Evolutionary conservation across 495 filamentous ascomycete genomes (phyloP).

Genomic region (Hypomontagnella monticulosa): DNA sequence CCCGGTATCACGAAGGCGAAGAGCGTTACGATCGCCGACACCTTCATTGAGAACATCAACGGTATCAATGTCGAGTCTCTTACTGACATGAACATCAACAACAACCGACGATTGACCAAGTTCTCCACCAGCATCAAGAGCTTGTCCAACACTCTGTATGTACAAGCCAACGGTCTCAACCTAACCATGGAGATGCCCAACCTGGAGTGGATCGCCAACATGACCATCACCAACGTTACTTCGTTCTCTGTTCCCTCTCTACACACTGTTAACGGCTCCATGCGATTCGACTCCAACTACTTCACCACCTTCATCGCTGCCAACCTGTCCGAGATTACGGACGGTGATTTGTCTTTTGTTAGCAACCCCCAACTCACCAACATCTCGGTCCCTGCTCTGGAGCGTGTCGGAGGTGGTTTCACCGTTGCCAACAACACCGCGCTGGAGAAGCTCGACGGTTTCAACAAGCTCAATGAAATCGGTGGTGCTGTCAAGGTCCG

Average conservation of each 20-base stretch:
- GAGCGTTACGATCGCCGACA: slow-evolving; percentile 81
- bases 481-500: slow-evolving; percentile 88
- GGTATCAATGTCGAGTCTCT: slow-evolving; percentile 79
- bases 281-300: slow-evolving; percentile 84
- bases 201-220: slow-evolving; percentile 79
- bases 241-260: slow-evolving; percentile 80
- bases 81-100: slow-evolving; percentile 75
- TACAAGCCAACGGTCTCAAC: slow-evolving; percentile 71
- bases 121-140: slow-evolving; percentile 78
- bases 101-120: slow-evolving; percentile 75
- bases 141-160: slow-evolving; percentile 68
- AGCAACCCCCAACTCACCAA: slow-evolving; percentile 79
- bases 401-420: slow-evolving; percentile 77
- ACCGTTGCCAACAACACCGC: slow-evolving; percentile 88
- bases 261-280: slow-evolving; percentile 74
- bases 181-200: slow-evolving; percentile 74
- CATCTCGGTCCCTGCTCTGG: slow-evolving; percentile 75
- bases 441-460: slow-evolving; percentile 68
- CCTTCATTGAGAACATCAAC: slow-evolving; percentile 74
- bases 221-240: slow-evolving; percentile 88
- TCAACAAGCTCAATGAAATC: slow-evolving; percentile 73
- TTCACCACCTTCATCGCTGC: slow-evolving; percentile 74
- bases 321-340: slow-evolving; percentile 76
- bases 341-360: slow-evolving; percentile 80
- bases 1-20: slow-evolving; percentile 69